These are phyloP conservation scores for Colletotrichum euphorbiae DNA, from an alignment of 2,329 filamentous ascomycete species.

Conservation along the genomic window DNA sequence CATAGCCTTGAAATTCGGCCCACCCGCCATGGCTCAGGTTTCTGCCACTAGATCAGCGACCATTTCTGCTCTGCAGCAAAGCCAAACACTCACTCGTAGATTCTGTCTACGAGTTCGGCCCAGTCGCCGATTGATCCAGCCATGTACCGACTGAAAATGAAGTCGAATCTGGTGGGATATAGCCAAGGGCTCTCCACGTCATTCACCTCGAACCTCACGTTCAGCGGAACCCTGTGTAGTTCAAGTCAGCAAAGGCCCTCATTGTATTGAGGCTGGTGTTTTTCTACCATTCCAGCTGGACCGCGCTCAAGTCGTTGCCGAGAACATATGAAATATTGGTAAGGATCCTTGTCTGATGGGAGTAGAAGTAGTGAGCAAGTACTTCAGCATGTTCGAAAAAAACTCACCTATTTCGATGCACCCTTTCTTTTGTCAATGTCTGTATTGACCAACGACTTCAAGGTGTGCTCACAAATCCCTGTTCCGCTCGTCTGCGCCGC, in stretches of 20 bases:
- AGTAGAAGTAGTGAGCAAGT: background rate
- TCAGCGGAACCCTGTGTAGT: conserved; percentile 65
- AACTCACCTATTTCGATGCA: conserved; percentile 20
- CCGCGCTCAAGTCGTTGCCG: conserved; percentile 34
- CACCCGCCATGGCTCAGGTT: conserved; percentile 52
- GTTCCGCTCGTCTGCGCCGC: background rate
- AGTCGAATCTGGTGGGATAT: conserved; percentile 49
- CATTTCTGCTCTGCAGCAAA: background rate
- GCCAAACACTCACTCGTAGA: background rate
- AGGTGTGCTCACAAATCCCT: conserved; percentile 61
- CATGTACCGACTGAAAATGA: conserved; percentile 45
- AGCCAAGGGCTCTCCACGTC: conserved; percentile 67
- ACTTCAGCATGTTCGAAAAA: conserved; percentile 21
- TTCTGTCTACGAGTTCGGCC: conserved; percentile 17
- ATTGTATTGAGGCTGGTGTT: too few species aligned
- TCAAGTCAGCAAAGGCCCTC: background rate
- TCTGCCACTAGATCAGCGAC: conserved; percentile 32
- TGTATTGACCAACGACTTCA: background rate
- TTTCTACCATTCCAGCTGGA: conserved; percentile 17
- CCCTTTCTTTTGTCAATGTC: background rate
- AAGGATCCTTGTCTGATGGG: background rate
- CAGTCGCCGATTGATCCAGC: conserved; percentile 10
- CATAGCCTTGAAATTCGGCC: conserved; percentile 47
- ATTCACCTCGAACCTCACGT: conserved; percentile 74
- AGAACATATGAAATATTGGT: background rate